These are phyloP conservation scores for Penicillium lividum DNA, from an alignment of 495 filamentous ascomycete genomes.

Conservation along the genomic window DNA sequence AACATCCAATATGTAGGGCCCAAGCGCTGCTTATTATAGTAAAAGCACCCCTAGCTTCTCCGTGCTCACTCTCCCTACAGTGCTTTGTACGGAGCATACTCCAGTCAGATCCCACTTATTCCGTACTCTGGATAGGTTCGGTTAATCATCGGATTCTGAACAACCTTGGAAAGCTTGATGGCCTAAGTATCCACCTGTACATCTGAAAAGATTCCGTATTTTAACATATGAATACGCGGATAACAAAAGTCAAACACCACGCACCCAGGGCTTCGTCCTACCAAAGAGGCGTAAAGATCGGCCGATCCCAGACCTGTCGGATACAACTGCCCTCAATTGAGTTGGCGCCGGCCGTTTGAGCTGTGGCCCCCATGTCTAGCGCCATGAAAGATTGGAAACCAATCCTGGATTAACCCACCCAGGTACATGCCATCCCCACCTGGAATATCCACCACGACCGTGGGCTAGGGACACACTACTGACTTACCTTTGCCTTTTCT, in stretches of 20 bases:
- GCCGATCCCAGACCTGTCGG: slow-evolving; percentile 20
- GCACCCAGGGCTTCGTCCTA: slow-evolving; percentile 7
- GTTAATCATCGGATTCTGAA: not conserved
- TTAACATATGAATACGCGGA: not conserved
- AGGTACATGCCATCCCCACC: slow-evolving; percentile 8
- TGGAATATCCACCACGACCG: slow-evolving; percentile 5
- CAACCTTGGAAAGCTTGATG: not conserved
- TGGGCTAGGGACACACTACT: slow-evolving; percentile 5
- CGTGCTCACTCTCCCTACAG: too few relatives aligned
- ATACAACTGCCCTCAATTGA: slow-evolving; percentile 25
- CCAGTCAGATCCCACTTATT: too few relatives aligned
- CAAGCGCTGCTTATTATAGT: not conserved
- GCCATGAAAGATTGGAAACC: not conserved
- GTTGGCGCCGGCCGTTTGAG: slow-evolving; percentile 24
- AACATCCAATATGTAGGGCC: not conserved
- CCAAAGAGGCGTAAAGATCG: slow-evolving; percentile 12
- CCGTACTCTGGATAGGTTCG: not conserved
- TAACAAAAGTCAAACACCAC: not conserved
- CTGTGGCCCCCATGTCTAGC: slow-evolving; percentile 6
- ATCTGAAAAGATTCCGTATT: too few relatives aligned
- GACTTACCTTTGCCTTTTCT: not conserved
- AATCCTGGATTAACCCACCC: not conserved
- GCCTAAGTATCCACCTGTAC: too few relatives aligned
- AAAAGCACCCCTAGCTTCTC: too few relatives aligned
- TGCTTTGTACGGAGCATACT: too few relatives aligned